Conservation (phyloP, 495 filamentous ascomycete genomes). For the Mytilinidion resinicola region DNA sequence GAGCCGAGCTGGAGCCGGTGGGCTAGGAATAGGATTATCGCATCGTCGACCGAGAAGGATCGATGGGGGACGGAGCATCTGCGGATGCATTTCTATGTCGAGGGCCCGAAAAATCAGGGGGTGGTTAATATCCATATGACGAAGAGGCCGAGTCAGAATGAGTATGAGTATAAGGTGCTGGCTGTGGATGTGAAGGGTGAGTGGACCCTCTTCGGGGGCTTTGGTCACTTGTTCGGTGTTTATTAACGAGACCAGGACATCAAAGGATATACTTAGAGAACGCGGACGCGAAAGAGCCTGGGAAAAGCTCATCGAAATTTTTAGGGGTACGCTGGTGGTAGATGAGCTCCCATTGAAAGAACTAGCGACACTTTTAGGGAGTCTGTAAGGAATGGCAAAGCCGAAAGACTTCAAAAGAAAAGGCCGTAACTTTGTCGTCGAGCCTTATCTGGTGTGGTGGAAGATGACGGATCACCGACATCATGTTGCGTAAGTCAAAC, state of each 20-base stretch:
- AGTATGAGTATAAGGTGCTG: conserved; percentile 77
- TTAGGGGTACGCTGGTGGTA: neutral
- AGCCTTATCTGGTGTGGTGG: no score
- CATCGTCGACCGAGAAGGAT: conserved; percentile 66
- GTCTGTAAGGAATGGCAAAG: no score
- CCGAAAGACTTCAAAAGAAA: no score
- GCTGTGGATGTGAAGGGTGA: conserved; percentile 66
- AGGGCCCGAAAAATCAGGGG: conserved; percentile 71
- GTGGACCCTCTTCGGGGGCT: conserved; percentile 10
- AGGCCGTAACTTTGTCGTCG: no score
- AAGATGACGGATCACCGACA: no score
- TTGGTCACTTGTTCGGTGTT: conserved; percentile 8
- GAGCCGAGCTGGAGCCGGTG: conserved; percentile 78
- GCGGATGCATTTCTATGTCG: conserved; percentile 83
- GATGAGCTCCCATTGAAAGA: neutral
- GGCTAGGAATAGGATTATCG: conserved; percentile 77
- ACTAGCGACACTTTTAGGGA: no score
- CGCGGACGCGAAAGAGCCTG: conserved; percentile 31
- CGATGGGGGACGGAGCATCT: conserved; percentile 71
- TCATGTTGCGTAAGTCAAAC: no score
- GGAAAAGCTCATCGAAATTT: conserved; percentile 1
- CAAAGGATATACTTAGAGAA: conserved; percentile 55
- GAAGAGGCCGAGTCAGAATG: conserved; percentile 52
- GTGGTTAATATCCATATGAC: conserved; percentile 71
- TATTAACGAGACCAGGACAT: conserved; percentile 35